Conservation (phyloP, 805 yeast genomes). For the Candida suzukii region DNA sequence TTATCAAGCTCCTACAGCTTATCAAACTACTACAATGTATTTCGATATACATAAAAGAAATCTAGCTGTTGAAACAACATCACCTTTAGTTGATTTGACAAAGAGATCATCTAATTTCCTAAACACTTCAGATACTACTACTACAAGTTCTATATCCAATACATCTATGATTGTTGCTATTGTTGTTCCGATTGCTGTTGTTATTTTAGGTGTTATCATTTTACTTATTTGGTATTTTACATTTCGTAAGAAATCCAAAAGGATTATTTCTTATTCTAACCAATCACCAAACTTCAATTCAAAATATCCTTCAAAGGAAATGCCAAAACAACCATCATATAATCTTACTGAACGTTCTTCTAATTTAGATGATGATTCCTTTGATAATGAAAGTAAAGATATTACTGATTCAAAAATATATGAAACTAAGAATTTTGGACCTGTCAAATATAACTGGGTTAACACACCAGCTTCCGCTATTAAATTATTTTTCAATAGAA, state of each 20-base stretch:
- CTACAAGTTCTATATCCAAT: slow-evolving; percentile 2
- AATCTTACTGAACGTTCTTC: too few species aligned
- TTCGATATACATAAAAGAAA: not conserved
- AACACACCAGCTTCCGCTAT: slow-evolving; percentile 12
- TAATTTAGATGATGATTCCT: not conserved
- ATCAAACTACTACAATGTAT: not conserved
- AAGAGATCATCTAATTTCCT: slow-evolving; percentile 1
- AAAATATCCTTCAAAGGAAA: too few species aligned
- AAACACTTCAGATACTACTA: not conserved
- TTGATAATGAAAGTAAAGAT: not conserved
- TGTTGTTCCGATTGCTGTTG: slow-evolving; percentile 8
- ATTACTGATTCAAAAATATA: not conserved
- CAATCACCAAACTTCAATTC: too few species aligned
- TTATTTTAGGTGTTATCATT: slow-evolving; percentile 2
- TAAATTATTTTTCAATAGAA: slow-evolving; percentile 11
- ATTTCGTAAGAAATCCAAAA: not conserved
- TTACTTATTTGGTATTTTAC: slow-evolving; percentile 4
- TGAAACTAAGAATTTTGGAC: slow-evolving; percentile 10
- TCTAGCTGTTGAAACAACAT: not conserved
- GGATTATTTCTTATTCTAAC: too few species aligned
- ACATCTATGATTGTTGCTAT: slow-evolving; percentile 9
- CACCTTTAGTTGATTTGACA: not conserved
- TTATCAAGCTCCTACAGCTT: too few species aligned
- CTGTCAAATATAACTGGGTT: slow-evolving; percentile 13
- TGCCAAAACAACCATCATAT: too few species aligned